Conservation (phyloP, 176 grass and related monocot genomes). For the Melocanna baccifera region DNA sequence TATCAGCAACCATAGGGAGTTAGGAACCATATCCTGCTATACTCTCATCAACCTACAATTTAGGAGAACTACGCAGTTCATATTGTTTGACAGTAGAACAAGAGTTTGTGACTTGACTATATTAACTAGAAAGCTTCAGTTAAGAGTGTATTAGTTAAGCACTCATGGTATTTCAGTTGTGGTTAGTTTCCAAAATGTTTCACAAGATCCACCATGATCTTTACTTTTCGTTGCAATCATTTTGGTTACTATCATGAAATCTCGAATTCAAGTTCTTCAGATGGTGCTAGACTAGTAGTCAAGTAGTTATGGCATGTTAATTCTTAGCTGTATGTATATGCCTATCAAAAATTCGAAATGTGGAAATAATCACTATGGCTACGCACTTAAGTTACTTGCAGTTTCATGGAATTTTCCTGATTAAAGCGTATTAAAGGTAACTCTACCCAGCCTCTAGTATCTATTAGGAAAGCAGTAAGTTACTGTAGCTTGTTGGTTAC, state of each 20-base stretch:
- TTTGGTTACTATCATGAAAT: not conserved
- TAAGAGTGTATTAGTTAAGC: not conserved
- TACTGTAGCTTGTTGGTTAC: not conserved
- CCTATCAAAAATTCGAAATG: not conserved
- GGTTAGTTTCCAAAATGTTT: not conserved
- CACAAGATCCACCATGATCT: not conserved
- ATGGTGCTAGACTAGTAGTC: not conserved
- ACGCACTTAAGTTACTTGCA: not conserved
- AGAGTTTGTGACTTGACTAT: not conserved
- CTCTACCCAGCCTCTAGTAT: not conserved
- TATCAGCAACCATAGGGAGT: not conserved
- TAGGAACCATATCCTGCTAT: not conserved
- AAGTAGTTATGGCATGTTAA: not conserved
- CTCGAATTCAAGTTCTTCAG: not conserved
- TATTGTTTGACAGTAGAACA: not conserved
- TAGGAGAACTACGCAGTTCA: no score
- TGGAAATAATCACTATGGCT: not conserved
- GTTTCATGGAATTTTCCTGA: not conserved
- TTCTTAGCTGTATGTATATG: not conserved
- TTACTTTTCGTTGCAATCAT: not conserved
- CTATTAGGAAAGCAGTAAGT: not conserved
- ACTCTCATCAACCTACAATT: not conserved
- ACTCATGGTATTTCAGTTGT: not conserved
- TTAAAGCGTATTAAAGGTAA: not conserved
- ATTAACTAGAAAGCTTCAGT: not conserved